phyloP scores from a whole-genome alignment of 129 eudicot species.

The Kitagawia praeruptora region DNA sequence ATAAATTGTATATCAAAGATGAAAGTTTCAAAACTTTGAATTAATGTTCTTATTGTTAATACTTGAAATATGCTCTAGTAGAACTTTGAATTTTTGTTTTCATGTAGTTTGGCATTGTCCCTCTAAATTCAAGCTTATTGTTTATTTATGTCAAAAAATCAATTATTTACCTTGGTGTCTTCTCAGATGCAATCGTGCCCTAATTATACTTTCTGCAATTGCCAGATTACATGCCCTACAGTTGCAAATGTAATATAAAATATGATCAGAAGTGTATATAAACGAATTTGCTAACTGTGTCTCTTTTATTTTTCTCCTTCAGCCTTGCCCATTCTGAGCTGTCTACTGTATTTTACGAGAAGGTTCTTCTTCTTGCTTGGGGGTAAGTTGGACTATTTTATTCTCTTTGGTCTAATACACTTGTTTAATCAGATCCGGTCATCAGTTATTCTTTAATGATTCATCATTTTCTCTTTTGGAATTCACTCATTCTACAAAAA shows the following conservation, averaged over 20 bases:
- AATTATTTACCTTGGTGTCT: not conserved
- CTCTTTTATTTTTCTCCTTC: constrained; percentile 13
- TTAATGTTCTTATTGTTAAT: not conserved
- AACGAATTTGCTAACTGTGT: not conserved
- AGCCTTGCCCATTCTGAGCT: constrained; percentile 98
- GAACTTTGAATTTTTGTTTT: not conserved
- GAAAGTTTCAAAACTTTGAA: not conserved
- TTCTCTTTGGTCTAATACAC: not conserved
- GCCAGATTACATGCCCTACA: not conserved
- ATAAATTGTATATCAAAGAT: not conserved
- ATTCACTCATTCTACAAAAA: not conserved
- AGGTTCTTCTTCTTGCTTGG: constrained; percentile 94
- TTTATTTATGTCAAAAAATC: not conserved
- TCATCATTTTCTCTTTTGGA: not conserved
- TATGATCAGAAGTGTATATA: not conserved
- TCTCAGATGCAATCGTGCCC: not conserved
- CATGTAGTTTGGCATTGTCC: not conserved
- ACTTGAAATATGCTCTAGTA: not conserved
- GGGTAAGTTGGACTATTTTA: constrained; percentile 49
- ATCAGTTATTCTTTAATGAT: not conserved
- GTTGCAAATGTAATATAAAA: not conserved
- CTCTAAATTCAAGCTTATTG: not conserved
- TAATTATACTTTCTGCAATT: not conserved
- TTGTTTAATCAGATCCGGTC: not conserved
- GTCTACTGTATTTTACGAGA: constrained; percentile 86